These are phyloP conservation scores for Thelonectria rubi DNA, from an alignment of 2,329 filamentous ascomycete species.

Conservation along the genomic window DNA sequence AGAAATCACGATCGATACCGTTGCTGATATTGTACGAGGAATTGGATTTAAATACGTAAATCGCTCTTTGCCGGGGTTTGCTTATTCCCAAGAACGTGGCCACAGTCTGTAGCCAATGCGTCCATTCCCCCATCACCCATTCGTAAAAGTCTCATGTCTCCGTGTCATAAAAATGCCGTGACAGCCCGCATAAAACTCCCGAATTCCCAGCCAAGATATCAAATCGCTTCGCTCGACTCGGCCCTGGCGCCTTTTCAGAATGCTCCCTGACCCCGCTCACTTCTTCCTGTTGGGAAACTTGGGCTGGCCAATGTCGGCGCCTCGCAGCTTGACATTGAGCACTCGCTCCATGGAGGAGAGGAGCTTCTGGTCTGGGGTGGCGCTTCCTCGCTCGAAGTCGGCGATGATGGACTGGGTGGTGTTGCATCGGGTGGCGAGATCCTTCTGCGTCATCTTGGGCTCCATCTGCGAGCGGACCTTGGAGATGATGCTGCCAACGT, in stretches of 20 bases:
- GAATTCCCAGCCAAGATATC: constrained; percentile 38
- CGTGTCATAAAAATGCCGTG: constrained; percentile 40
- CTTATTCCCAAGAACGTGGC: constrained; percentile 22
- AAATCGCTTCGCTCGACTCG: constrained; percentile 44
- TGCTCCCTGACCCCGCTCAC: constrained; percentile 41
- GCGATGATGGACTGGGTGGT: constrained; percentile 81
- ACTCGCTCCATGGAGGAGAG: constrained; percentile 80
- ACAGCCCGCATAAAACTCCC: constrained; percentile 42
- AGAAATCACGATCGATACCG: constrained; percentile 12
- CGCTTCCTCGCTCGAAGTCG: constrained; percentile 85
- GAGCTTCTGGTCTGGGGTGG: constrained; percentile 84
- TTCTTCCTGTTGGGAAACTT: constrained; percentile 79
- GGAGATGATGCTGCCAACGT: constrained; percentile 84
- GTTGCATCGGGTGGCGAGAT: constrained; percentile 87
- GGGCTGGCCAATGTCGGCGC: constrained; percentile 84
- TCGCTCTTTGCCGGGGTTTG: constrained; percentile 9
- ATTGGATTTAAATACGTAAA: constrained; percentile 8
- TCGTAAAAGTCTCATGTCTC: constrained; percentile 37
- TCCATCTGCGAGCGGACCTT: constrained; percentile 81
- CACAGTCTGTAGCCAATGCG: constrained; percentile 18
- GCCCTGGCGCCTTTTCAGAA: constrained; percentile 37
- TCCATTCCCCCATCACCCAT: constrained; percentile 31
- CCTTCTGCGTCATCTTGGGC: constrained; percentile 96
- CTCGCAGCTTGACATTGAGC: constrained; percentile 88
- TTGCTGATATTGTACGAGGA: not conserved